Conservation (phyloP, 1,284 basidiomycete genomes). For the Golubevia sp. region DNA sequence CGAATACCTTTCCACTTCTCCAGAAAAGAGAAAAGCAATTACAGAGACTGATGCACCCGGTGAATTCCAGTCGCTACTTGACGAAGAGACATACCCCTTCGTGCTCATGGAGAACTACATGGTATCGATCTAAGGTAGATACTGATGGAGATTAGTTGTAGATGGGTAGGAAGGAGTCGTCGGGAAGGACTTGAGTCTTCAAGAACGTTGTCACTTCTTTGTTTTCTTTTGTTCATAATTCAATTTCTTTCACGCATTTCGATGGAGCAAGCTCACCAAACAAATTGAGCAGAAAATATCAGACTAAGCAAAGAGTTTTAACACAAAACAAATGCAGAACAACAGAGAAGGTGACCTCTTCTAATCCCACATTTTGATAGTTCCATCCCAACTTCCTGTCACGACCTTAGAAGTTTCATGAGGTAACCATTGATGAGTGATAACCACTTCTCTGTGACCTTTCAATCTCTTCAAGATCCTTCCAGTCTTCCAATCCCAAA, state of each 20-base stretch:
- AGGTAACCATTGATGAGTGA: constrained; percentile 52
- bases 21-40: constrained; percentile 16
- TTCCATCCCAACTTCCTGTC: constrained; percentile 54
- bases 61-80: constrained; percentile 50
- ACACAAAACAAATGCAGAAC: no score
- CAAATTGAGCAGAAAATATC: no score
- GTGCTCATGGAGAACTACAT: constrained; percentile 51
- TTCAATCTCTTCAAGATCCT: constrained; percentile 43
- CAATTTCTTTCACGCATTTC: no score
- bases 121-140: constrained; percentile 19
- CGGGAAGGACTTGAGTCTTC: no score
- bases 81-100: constrained; percentile 54
- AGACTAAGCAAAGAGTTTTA: no score
- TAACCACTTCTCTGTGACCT: constrained; percentile 48
- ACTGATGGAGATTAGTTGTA: no score
- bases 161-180: no score
- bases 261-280: no score
- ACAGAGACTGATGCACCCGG: constrained; percentile 41
- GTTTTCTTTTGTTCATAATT: no score
- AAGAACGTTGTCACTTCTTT: no score
- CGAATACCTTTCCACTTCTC: constrained; percentile 72
- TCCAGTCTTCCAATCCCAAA: constrained; percentile 58
- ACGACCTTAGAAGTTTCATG: constrained; percentile 52
- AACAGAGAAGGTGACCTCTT: no score
- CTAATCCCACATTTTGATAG: constrained; percentile 58